Evolutionary conservation across 202 grass and related monocot genomes (phyloP), one percentile per base, ranked within the genome.

Genomic region (Eragrostis tef): DNA sequence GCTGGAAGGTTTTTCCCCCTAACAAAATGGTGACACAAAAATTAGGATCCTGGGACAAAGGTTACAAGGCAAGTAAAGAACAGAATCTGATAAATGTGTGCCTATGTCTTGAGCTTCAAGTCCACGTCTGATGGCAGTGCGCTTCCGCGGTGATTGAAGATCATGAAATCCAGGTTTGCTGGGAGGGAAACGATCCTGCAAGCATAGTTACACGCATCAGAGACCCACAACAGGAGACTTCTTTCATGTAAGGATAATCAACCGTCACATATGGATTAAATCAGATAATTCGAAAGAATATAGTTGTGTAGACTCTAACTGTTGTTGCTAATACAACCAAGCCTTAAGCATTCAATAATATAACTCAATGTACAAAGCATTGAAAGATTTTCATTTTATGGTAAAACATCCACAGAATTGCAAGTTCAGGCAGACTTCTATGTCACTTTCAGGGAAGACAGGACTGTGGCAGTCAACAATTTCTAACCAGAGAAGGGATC

Each of bases 151-250:
- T 99, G 96, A 70, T 99, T 99, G 87, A 99, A 99, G 76, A 87
- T 89, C 91, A 99, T 96, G 75, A 99, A 99, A 74, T 99, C 96
- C 83, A 99, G 22, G 85, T 93, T 99, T 22, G 87, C 74, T 1
- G 96, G 93, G 56, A 92, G 88, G 0, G 83, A 92, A 34, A 93
- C 87, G 7, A 99, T 86, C 96, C 93, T 99, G 89, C 78, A 73
- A 70, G 29, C 26, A 80, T 60, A 2, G 67, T 71, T 10, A 50
- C 4, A 7, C 0, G 25, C 20, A 71, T 90, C 49, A 90, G 64
- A 52, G 12, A 31, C 27, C 43, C 19, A 50, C 27, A 71, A 22
- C 11, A 63, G 2, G 43, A 25, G 0, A 39, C 21, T 27, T 44
- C 22, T 5, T 70, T 29, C 9, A 57, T 13, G 15, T 45, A n/a